Evolutionary conservation across 257 asterid species (phyloP).

Genomic region (Primulina huaijiensis): DNA sequence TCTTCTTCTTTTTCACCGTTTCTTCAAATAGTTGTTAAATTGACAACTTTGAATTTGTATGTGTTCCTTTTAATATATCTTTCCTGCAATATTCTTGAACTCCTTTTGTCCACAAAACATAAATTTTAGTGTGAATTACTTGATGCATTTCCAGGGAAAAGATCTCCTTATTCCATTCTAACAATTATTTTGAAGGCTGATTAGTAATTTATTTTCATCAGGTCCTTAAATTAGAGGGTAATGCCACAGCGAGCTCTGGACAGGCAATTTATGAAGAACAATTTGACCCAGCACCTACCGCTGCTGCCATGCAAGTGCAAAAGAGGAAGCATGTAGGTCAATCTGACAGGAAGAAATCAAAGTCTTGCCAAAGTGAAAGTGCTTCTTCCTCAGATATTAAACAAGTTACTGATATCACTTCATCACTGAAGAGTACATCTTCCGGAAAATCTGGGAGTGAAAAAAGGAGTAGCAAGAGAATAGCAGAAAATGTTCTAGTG

Average conservation of each 20-base stretch:
- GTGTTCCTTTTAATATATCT: slow-evolving; percentile 8
- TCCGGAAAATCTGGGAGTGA: slow-evolving; percentile 45
- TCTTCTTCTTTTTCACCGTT: slow-evolving; percentile 9
- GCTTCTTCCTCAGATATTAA: slow-evolving; percentile 69
- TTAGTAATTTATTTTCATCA: slow-evolving; percentile 28
- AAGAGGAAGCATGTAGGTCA: slow-evolving; percentile 51
- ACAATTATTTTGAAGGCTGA: slow-evolving; percentile 22
- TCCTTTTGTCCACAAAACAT: slow-evolving; percentile 12
- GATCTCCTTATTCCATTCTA: slow-evolving; percentile 14
- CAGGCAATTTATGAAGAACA: slow-evolving; percentile 45
- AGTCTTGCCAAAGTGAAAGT: slow-evolving; percentile 64
- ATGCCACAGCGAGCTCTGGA: slow-evolving; percentile 34
- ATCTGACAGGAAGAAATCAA: slow-evolving; percentile 48
- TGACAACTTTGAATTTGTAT: slow-evolving; percentile 7
- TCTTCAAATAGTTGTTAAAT: slow-evolving; percentile 20
- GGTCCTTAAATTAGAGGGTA: slow-evolving; percentile 50
- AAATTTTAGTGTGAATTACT: slow-evolving; percentile 5
- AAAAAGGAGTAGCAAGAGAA: slow-evolving; percentile 84
- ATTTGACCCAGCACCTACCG: slow-evolving; percentile 40
- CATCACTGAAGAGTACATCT: slow-evolving; percentile 44
- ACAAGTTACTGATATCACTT: slow-evolving; percentile 44
- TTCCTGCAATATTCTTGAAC: slow-evolving; percentile 14
- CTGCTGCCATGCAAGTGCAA: slow-evolving; percentile 37
- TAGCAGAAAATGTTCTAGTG: slow-evolving; percentile 72
- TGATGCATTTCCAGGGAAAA: slow-evolving; percentile 2